Percentiles rank a stretch among this genome's conserved stretches.
Conservation (phyloP, 306 rosid species). For the Gastrolobium villosum region DNA sequence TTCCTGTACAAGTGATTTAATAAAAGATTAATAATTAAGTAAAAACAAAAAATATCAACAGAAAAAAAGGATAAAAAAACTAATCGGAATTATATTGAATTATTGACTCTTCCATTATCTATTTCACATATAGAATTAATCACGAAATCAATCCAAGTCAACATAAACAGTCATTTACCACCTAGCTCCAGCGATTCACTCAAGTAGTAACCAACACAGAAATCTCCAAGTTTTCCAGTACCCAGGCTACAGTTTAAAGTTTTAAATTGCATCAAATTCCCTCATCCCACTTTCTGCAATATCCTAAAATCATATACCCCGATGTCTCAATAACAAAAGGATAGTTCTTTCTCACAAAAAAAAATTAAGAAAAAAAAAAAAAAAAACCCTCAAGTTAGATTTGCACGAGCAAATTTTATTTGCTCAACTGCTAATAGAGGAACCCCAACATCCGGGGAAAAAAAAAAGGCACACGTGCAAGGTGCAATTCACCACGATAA, state of each 20-base stretch:
- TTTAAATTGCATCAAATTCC: background rate
- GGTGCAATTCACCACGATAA: conserved; percentile 1
- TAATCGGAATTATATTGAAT: background rate
- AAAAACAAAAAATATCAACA: background rate
- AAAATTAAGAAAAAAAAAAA: background rate
- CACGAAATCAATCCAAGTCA: conserved; percentile 15
- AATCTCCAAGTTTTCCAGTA: background rate
- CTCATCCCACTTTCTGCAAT: background rate
- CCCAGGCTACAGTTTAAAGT: background rate
- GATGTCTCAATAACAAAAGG: background rate
- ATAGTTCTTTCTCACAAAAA: background rate
- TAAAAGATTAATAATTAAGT: background rate
- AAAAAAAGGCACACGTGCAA: conserved; percentile 2
- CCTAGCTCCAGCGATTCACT: background rate
- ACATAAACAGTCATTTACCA: conserved; percentile 3
- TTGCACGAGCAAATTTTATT: background rate
- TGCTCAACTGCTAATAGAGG: background rate
- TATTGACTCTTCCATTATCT: background rate
- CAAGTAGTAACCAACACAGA: conserved; percentile 4
- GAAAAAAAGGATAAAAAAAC: background rate
- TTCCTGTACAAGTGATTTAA: conserved; percentile 62
- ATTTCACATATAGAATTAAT: conserved; percentile 6
- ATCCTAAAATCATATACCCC: background rate
- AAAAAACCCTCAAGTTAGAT: background rate
- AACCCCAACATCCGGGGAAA: background rate